Conservation (phyloP, 331 rosid species). For the Malus hybrid region DNA sequence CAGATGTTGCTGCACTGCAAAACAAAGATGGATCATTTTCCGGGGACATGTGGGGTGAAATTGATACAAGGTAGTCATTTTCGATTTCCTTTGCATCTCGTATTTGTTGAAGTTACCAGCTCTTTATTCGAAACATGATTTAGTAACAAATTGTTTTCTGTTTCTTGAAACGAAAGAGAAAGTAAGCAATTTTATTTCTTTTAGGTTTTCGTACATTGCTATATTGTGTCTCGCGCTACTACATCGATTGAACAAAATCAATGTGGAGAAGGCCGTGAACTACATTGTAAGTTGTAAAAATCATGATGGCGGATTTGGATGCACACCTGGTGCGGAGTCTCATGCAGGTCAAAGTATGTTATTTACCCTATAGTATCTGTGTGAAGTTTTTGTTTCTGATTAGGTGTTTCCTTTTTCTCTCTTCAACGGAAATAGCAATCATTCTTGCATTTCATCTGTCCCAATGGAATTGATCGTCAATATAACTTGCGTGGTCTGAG, state of each 20-base stretch:
- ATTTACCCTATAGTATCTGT: not conserved
- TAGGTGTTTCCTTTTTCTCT: not conserved
- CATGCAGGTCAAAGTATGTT: slow-evolving; percentile 80
- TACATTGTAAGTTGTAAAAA: slow-evolving; percentile 74
- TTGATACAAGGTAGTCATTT: slow-evolving; percentile 61
- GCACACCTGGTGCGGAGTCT: slow-evolving; percentile 93
- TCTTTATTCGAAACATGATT: not conserved
- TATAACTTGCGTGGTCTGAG: not conserved
- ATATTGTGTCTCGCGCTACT: slow-evolving; percentile 51
- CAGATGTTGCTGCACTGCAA: slow-evolving; percentile 70
- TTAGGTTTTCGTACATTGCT: slow-evolving; percentile 79
- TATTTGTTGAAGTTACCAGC: not conserved
- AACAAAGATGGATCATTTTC: slow-evolving; percentile 84
- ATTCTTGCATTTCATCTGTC: not conserved
- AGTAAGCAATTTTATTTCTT: not conserved
- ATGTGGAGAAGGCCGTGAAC: slow-evolving; percentile 71
- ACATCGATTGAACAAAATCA: slow-evolving; percentile 48
- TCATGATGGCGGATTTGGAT: slow-evolving; percentile 86
- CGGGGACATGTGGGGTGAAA: slow-evolving; percentile 84
- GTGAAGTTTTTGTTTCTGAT: slow-evolving; percentile 4
- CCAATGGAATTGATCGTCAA: not conserved
- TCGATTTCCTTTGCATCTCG: not conserved
- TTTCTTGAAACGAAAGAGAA: not conserved
- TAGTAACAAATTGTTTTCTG: not conserved
- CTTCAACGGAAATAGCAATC: not conserved